A percentile compares a stretch with the other conserved stretches of the same genome.
Conservation (phyloP, 306 rosid species). For the Quercus dentata region DNA sequence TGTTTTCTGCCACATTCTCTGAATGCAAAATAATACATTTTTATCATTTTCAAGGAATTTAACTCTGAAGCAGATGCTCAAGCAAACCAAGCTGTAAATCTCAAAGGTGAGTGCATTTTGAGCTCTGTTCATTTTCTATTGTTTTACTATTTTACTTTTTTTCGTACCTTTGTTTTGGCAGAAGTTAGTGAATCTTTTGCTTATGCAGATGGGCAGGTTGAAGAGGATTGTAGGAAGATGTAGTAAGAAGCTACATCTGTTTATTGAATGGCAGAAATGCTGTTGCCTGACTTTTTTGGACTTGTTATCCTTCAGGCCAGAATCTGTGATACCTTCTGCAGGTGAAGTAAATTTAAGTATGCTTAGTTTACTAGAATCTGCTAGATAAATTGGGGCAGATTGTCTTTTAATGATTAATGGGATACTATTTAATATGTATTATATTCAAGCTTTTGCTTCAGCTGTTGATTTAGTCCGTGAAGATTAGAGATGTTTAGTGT, state of each 20-base stretch:
- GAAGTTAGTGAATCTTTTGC: slow-evolving; percentile 15
- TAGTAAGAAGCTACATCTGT: background rate
- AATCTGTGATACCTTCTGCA: background rate
- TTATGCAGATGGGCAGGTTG: slow-evolving; percentile 72
- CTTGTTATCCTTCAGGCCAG: background rate
- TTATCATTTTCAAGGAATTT: slow-evolving; percentile 46
- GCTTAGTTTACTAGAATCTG: no score
- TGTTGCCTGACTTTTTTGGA: background rate
- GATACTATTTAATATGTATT: background rate
- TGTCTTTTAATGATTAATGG: background rate
- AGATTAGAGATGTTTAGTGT: background rate
- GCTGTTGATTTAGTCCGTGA: background rate
- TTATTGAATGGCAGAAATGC: background rate
- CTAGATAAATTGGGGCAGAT: no score
- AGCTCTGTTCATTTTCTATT: background rate
- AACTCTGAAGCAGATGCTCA: slow-evolving; percentile 75
- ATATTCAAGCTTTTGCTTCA: background rate
- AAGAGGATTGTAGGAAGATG: slow-evolving; percentile 38
- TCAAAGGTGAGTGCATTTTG: slow-evolving; percentile 44
- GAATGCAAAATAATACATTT: slow-evolving; percentile 1
- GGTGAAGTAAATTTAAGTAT: background rate
- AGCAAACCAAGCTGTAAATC: slow-evolving; percentile 66
- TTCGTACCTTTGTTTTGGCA: background rate
- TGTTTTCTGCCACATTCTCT: background rate
- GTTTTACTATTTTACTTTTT: background rate